Evolutionary conservation across 129 eudicot species (phyloP).

Genomic region (Oenanthe sinensis): DNA sequence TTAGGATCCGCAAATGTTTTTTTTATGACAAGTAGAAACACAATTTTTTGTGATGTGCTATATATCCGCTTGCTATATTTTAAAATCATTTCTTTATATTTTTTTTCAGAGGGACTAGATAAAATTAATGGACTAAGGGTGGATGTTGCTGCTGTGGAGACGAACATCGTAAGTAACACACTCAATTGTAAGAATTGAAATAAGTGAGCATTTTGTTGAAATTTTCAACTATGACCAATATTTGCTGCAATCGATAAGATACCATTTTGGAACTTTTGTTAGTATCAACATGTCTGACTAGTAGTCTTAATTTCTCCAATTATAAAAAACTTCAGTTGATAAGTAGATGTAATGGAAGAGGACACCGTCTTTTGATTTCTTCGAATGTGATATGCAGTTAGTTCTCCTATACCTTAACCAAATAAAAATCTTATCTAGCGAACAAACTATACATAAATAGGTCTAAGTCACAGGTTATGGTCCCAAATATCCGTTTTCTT

Average conservation of each 20-base stretch:
- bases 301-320: not conserved
- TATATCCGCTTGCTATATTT: not conserved
- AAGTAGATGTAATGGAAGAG: not conserved
- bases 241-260: not conserved
- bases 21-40: not conserved
- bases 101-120: conserved; percentile 56
- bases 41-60: not conserved
- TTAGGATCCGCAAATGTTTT: not conserved
- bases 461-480: not conserved
- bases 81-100: not conserved
- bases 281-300: not conserved
- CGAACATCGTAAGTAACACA: conserved; percentile 68
- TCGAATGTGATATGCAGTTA: not conserved
- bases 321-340: not conserved
- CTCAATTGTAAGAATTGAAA: not conserved
- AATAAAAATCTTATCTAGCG: not conserved
- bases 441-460: not conserved
- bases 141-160: conserved; percentile 62
- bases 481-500: not conserved
- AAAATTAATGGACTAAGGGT: conserved; percentile 62
- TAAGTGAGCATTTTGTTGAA: not conserved
- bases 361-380: not conserved
- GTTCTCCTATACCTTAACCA: not conserved
- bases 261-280: not conserved
- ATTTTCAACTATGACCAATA: not conserved